These are phyloP conservation scores for Carnegiea gigantea DNA, from an alignment of 179 eudicot species.

Conservation along the genomic window DNA sequence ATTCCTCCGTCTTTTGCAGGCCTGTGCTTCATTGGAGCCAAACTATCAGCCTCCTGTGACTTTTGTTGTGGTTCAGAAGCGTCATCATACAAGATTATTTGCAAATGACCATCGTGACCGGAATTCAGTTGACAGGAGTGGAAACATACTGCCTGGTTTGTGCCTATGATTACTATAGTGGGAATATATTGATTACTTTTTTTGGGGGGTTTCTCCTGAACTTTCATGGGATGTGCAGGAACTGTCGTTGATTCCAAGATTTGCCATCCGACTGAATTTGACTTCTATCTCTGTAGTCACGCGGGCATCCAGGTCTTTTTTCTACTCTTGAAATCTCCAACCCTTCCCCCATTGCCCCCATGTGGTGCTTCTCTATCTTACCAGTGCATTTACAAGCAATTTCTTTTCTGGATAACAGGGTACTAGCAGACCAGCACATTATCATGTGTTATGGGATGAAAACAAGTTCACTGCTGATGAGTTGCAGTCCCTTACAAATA, in stretches of 20 bases:
- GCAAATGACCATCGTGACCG: conserved; percentile 71
- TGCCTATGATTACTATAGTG: not conserved
- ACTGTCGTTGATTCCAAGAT: conserved; percentile 93
- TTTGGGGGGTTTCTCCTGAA: not conserved
- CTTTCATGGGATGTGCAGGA: conserved; percentile 38
- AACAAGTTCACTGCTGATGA: conserved; percentile 87
- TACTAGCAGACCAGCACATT: conserved; percentile 96
- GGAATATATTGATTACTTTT: not conserved
- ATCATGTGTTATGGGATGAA: conserved; percentile 94
- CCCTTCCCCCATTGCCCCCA: not conserved
- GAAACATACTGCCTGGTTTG: conserved; percentile 84
- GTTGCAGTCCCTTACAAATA: conserved; percentile 77
- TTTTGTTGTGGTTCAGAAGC: conserved; percentile 89
- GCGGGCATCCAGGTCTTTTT: conserved; percentile 76
- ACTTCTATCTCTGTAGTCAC: conserved; percentile 89
- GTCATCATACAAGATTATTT: conserved; percentile 89
- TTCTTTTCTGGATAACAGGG: conserved; percentile 46
- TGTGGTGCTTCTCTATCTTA: not conserved
- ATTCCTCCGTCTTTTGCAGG: conserved; percentile 37
- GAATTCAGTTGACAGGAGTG: conserved; percentile 66
- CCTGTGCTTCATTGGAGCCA: conserved; percentile 80
- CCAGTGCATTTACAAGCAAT: not conserved
- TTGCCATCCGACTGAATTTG: conserved; percentile 94
- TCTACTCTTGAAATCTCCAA: not conserved
- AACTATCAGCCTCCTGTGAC: conserved; percentile 88